phyloP scores from a whole-genome alignment of 2,329 filamentous ascomycete species.

The Emergomyces orientalis region DNA sequence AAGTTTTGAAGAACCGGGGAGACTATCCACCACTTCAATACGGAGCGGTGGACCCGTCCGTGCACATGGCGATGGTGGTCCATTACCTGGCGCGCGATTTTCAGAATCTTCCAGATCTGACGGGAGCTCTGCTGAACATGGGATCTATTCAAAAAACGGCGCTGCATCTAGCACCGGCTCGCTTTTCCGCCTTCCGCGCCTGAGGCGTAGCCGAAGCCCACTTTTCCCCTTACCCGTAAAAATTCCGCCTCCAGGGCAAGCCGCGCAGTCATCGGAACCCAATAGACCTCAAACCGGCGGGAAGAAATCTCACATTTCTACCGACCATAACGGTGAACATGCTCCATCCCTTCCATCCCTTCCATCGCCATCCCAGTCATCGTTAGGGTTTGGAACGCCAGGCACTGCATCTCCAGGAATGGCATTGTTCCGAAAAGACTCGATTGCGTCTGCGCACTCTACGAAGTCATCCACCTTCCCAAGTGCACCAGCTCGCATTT shows the following conservation, averaged over 20 bases:
- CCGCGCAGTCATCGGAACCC: constrained; percentile 16
- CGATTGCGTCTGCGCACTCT: constrained; percentile 58
- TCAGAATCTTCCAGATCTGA: constrained; percentile 90
- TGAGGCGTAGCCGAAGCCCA: constrained; percentile 64
- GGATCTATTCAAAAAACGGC: constrained; percentile 55
- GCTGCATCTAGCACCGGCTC: constrained; percentile 55
- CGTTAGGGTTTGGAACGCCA: constrained; percentile 41
- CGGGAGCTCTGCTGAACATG: constrained; percentile 63
- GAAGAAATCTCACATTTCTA: constrained; percentile 19
- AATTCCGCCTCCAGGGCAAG: constrained; percentile 41
- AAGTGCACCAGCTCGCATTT: constrained; percentile 48
- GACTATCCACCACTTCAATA: constrained; percentile 41
- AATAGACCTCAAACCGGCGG: constrained; percentile 2
- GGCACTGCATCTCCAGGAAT: constrained; percentile 37
- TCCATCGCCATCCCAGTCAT: constrained; percentile 44
- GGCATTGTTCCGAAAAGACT: constrained; percentile 50
- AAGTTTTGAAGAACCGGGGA: constrained; percentile 53
- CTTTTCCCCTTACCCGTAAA: constrained; percentile 86
- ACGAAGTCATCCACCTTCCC: constrained; percentile 45
- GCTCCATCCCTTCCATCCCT: constrained; percentile 28
- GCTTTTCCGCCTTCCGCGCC: constrained; percentile 72
- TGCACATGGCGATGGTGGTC: constrained; percentile 56
- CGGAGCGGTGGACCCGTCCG: constrained; percentile 39
- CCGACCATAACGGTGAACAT: constrained; percentile 24
- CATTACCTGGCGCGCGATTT: constrained; percentile 54